Percentiles rank a stretch among this genome's conserved stretches.
Conservation (phyloP, 352 stramenopile genomes). For the Phytopythium oedochilum region DNA sequence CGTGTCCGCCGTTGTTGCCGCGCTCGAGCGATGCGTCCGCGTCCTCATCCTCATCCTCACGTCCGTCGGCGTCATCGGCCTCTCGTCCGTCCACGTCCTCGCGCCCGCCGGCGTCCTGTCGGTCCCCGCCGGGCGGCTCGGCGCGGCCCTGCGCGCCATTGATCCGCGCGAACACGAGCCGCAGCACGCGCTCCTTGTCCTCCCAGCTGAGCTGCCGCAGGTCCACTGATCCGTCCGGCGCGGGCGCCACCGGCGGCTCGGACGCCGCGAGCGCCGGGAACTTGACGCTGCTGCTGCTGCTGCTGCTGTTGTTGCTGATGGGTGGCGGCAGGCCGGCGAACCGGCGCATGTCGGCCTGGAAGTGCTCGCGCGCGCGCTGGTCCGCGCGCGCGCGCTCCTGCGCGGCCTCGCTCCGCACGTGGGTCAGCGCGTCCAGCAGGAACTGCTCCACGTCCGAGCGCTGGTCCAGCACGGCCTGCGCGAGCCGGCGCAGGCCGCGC, state of each 20-base stretch:
- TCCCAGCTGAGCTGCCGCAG: conserved; percentile 86
- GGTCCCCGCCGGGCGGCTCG: no score
- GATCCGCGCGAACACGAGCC: conserved; percentile 93
- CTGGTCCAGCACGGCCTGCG: conserved; percentile 90
- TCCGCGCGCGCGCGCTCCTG: conserved; percentile 40
- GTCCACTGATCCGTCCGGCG: conserved; percentile 59
- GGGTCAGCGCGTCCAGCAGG: conserved; percentile 89
- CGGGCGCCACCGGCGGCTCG: conserved; percentile 4
- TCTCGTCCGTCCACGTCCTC: neutral
- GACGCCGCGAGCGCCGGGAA: conserved; percentile 44
- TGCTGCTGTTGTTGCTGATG: no score
- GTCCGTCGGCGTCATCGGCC: conserved; percentile 6
- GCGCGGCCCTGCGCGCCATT: conserved; percentile 83
- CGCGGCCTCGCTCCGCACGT: conserved; percentile 80
- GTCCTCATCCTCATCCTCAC: conserved; percentile 6
- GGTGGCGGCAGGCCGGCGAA: conserved; percentile 27
- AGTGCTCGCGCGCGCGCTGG: conserved; percentile 47
- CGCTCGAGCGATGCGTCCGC: conserved; percentile 12
- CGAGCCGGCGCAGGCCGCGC: conserved; percentile 80
- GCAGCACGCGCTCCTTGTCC: conserved; percentile 89
- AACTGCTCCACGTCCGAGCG: conserved; percentile 90
- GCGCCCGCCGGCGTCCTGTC: conserved; percentile 31
- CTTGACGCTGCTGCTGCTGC: conserved; percentile 14
- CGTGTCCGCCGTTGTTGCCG: conserved; percentile 11
- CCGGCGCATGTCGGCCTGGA: conserved; percentile 47